Conservation (phyloP, 768 basidiomycete genomes). For the Kwoniella heveanensis region DNA sequence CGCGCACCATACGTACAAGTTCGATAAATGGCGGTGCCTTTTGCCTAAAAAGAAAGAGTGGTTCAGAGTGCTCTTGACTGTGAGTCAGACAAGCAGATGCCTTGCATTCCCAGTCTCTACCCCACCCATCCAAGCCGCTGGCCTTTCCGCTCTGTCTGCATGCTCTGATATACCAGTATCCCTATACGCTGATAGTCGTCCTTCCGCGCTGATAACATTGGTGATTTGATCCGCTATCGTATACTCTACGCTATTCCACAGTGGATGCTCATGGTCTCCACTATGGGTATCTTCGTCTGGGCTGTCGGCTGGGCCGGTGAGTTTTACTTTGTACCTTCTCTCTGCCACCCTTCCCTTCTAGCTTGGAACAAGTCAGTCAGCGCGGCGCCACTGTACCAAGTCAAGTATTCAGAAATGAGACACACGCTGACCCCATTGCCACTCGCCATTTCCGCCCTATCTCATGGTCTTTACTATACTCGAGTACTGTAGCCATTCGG, state of each 20-base stretch:
- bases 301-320: conserved; percentile 29
- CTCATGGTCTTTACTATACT: no score
- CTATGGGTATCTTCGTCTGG: conserved; percentile 32
- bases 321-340: conserved; percentile 16
- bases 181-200: no score
- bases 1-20: conserved; percentile 35
- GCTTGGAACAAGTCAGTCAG: no score
- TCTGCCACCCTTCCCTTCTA: no score
- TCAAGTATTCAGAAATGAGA: no score
- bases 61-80: conserved; percentile 41
- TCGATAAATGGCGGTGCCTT: conserved; percentile 39
- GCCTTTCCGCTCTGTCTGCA: no score
- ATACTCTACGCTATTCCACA: no score
- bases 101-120: no score
- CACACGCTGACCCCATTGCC: background rate
- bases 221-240: no score
- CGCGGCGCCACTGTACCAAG: no score
- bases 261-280: conserved; percentile 38
- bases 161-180: no score
- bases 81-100: conserved; percentile 11
- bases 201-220: background rate
- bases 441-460: background rate
- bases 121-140: no score
- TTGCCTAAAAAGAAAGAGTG: conserved; percentile 41
- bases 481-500: conserved; percentile 25